Evolutionary conservation across 2,329 filamentous ascomycete species (phyloP), one percentile per base, ranked within the genome.

Genomic region (Magnaporthiopsis incrustans): DNA sequence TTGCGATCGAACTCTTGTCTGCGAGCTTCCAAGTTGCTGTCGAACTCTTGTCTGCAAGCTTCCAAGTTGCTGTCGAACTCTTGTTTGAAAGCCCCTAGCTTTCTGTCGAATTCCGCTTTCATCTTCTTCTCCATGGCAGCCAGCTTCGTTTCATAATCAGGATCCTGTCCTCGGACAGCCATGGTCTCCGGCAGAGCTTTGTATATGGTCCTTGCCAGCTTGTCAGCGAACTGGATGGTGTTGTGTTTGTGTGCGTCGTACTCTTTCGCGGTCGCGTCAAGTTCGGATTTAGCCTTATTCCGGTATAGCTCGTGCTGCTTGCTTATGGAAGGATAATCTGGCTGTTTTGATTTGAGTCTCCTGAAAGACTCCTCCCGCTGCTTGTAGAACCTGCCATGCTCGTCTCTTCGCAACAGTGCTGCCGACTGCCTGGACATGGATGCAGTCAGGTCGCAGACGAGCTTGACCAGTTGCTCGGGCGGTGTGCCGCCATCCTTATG

Each of bases 261-360:
- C 8, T 53, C 44, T 22, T n/a, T 53, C n/a, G n/a, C 22, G 44
- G n/a, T 22, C 22, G 18, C 7, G 44, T n/a, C 8, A 22, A 22
- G 44, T 6, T 53, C 44, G 22, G 7, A 2, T 53, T 53, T 25
- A 25, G 44, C 18, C 8, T 10, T 22, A 22, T 53, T 22, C n/a
- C 44, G 44, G 44, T 2, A 53, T 53, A 50, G 33, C 56, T 57
- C 61, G 14, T 64, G 27, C 3, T 64, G 33, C 15, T 64, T 58
- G 3, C 57, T n/a, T 5, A 66, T 33, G 8, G 58, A 64, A 7
- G 68, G 65, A 57, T 65, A 69, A 14, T 68, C 67, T 1, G 61
- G 4, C 14, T 64, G 59, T 26, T 56, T 58, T 12, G 63, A 57
- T 4, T 60, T n/a, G 5, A 57, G 32, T 14, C 11, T 60, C 35